These are phyloP conservation scores for Trichoderma pleuroti DNA, from an alignment of 2,329 filamentous ascomycete genomes.

Conservation along the genomic window DNA sequence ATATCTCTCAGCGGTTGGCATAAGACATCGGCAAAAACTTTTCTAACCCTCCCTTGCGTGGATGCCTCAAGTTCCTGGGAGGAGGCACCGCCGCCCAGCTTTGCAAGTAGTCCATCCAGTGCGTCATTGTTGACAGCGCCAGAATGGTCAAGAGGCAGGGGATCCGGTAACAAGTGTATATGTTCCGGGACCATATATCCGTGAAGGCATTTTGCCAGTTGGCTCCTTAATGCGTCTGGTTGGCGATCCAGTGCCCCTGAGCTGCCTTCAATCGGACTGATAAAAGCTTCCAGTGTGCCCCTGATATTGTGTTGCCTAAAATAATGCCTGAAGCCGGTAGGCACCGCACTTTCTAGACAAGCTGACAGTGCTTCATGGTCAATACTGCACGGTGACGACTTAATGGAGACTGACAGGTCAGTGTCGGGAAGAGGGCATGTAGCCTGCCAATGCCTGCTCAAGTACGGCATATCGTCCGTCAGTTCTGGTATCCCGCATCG, in stretches of 20 bases:
- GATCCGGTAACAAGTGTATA: constrained; percentile 32
- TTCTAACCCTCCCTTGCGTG: constrained; percentile 39
- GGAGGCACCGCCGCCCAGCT: constrained; percentile 25
- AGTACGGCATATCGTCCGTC: constrained; percentile 42
- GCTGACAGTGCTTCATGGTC: constrained; percentile 29
- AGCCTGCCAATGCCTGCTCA: constrained; percentile 48
- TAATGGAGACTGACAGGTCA: constrained; percentile 41
- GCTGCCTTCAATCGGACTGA: constrained; percentile 23
- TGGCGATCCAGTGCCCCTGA: background rate
- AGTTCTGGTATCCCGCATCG: constrained; percentile 44
- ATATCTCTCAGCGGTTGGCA: constrained; percentile 39
- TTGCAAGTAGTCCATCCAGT: constrained; percentile 34
- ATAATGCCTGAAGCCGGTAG: constrained; percentile 22
- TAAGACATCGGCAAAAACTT: constrained; percentile 46
- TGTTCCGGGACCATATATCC: constrained; percentile 40
- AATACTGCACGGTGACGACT: constrained; percentile 33
- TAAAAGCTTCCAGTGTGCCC: constrained; percentile 23
- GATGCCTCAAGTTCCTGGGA: constrained; percentile 25
- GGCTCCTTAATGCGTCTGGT: constrained; percentile 21
- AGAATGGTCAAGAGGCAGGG: constrained; percentile 32
- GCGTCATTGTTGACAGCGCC: constrained; percentile 35
- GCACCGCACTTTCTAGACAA: constrained; percentile 24
- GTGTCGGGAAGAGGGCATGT: constrained; percentile 47
- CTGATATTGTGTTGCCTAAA: constrained; percentile 11
- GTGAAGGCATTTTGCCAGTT: constrained; percentile 23